A percentile compares a stretch with the other conserved stretches of the same genome.
phyloP scores from a whole-genome alignment of 1,284 basidiomycete species.

The Cutaneotrichosporon spelunceum region DNA sequence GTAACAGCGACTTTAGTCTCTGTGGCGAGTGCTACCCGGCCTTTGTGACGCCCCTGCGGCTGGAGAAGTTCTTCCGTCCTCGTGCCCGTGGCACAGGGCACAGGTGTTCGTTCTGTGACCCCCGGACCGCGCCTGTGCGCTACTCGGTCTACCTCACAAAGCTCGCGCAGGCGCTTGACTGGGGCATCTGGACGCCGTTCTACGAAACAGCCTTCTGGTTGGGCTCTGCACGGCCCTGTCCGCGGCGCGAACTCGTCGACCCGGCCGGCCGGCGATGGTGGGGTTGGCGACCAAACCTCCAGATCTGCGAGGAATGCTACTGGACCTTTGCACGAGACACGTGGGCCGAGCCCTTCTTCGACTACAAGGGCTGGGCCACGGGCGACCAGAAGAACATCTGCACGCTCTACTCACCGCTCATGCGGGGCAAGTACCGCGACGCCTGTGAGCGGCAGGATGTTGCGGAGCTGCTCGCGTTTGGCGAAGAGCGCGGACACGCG shows the following conservation, averaged over 20 bases:
- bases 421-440: slow-evolving; percentile 1
- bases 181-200: slow-evolving; percentile 1
- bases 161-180: not conserved
- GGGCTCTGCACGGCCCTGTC: not conserved
- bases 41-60: not conserved
- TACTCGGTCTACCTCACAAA: not conserved
- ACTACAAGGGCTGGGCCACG: slow-evolving; percentile 1
- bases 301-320: slow-evolving; percentile 6
- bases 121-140: not conserved
- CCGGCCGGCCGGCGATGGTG: not conserved
- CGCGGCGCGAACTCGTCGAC: not conserved
- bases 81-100: slow-evolving; percentile 1
- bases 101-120: not conserved
- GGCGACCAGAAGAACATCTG: slow-evolving; percentile 1
- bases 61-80: slow-evolving; percentile 3
- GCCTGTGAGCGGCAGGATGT: not conserved
- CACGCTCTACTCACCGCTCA: slow-evolving; percentile 2
- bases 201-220: slow-evolving; percentile 5
- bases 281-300: slow-evolving; percentile 8
- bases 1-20: slow-evolving; percentile 1
- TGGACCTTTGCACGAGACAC: slow-evolving; percentile 4
- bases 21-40: slow-evolving; percentile 3
- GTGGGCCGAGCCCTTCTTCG: not conserved
- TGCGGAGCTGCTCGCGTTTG: not conserved
- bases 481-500: not conserved